Evolutionary conservation across 495 filamentous ascomycete genomes (phyloP).

Genomic region (Rhizodiscina lignyota): DNA sequence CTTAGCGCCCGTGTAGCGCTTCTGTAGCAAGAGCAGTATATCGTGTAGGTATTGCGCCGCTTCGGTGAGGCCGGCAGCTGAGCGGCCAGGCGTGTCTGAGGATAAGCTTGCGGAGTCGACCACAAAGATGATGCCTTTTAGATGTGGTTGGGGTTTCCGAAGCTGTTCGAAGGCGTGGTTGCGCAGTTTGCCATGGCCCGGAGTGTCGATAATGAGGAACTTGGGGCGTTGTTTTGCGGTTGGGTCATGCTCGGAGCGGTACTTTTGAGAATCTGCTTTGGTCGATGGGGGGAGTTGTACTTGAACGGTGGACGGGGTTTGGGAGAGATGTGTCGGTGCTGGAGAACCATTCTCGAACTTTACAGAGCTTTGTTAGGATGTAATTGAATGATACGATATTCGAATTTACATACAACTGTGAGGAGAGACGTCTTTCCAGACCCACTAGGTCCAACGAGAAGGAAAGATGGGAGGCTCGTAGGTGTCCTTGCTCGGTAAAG

Average conservation of each 20-base stretch:
- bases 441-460: conserved; percentile 71
- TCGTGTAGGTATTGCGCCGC: conserved; percentile 76
- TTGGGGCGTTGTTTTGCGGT: conserved; percentile 44
- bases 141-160: conserved; percentile 18
- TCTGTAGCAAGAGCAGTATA: conserved; percentile 64
- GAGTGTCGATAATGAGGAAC: conserved; percentile 74
- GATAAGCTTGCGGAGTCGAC: conserved; percentile 69
- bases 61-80: conserved; percentile 31
- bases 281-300: conserved; percentile 49
- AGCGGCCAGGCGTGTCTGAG: conserved; percentile 35
- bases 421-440: conserved; percentile 80
- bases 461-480: conserved; percentile 57
- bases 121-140: conserved; percentile 59
- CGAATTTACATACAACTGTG: conserved; percentile 44
- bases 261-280: conserved; percentile 45
- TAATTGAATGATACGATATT: background rate
- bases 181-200: conserved; percentile 88
- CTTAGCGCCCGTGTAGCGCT: conserved; percentile 39
- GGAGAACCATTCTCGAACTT: conserved; percentile 32
- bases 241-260: conserved; percentile 53
- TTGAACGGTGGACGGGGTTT: conserved; percentile 54
- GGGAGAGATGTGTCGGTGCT: conserved; percentile 65
- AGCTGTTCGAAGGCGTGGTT: conserved; percentile 22
- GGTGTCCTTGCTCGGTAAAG: conserved; percentile 51
- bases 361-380: conserved; percentile 5